These are phyloP conservation scores for Alternaria sp. DNA, from an alignment of 2,329 filamentous ascomycete genomes.

Conservation along the genomic window DNA sequence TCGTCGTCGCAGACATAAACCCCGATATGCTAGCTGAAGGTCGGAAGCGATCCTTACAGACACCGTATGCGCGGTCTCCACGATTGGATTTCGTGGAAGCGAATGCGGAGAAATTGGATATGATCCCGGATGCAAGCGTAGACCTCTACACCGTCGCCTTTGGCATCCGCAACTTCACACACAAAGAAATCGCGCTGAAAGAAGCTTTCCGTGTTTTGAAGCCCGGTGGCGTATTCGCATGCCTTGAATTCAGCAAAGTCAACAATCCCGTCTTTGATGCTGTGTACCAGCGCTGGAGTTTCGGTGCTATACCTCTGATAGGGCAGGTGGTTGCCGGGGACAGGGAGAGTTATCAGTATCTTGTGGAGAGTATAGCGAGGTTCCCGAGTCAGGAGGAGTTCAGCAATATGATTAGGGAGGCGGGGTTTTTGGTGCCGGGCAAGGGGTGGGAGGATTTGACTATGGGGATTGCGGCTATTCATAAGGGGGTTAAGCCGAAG, in stretches of 20 bases:
- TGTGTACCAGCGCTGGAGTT: constrained; percentile 95
- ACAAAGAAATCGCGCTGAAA: constrained; percentile 80
- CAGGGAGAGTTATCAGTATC: constrained; percentile 94
- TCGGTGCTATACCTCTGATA: constrained; percentile 90
- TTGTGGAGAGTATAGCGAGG: constrained; percentile 95
- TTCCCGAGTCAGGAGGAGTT: constrained; percentile 90
- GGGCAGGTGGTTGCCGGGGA: constrained; percentile 94
- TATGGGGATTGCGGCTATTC: constrained; percentile 90
- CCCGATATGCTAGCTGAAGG: constrained; percentile 92
- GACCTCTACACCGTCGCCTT: constrained; percentile 98
- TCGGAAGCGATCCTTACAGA: constrained; percentile 73
- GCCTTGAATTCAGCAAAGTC: constrained; percentile 92
- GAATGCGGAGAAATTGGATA: constrained; percentile 79
- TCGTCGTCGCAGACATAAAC: constrained; percentile 97
- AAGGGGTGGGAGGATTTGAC: constrained; percentile 83
- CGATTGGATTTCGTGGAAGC: constrained; percentile 80
- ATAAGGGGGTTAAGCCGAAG: constrained; percentile 88
- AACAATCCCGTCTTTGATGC: constrained; percentile 78
- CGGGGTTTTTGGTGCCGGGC: constrained; percentile 82
- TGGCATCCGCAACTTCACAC: constrained; percentile 95
- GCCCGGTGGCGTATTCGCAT: constrained; percentile 94
- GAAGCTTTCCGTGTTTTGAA: constrained; percentile 90
- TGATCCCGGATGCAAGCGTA: constrained; percentile 72
- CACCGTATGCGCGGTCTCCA: constrained; percentile 62
- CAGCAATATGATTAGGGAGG: constrained; percentile 78